Conservation (phyloP, 75 land plant genomes). For the Sequoia sempervirens region DNA sequence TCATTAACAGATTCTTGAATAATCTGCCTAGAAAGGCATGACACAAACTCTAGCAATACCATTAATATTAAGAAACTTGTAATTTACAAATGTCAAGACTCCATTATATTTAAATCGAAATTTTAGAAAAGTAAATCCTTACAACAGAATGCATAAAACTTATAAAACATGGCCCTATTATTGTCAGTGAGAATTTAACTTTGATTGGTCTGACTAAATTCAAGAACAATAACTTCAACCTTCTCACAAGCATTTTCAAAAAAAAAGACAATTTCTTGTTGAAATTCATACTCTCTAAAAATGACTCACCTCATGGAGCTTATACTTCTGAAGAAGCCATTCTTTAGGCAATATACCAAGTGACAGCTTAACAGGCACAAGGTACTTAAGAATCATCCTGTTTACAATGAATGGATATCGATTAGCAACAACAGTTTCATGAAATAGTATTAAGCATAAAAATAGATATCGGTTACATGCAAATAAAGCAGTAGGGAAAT, state of each 20-base stretch:
- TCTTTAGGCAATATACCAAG: slow-evolving; percentile 78
- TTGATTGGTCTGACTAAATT: background rate
- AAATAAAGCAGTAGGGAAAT: background rate
- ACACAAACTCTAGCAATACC: background rate
- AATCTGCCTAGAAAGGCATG: background rate
- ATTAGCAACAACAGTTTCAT: background rate
- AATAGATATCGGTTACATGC: background rate
- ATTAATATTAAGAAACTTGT: background rate
- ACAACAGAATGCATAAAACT: background rate
- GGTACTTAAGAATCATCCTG: slow-evolving; percentile 96
- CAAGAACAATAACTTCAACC: background rate
- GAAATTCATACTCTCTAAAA: background rate
- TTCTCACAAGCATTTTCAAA: background rate
- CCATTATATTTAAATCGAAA: background rate
- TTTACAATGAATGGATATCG: background rate
- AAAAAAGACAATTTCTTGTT: background rate
- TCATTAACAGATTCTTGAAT: background rate
- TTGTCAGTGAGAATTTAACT: background rate
- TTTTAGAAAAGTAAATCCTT: background rate
- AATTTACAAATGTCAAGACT: background rate
- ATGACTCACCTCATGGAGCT: slow-evolving; percentile 65
- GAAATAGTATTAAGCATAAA: background rate
- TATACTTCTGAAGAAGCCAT: slow-evolving; percentile 62
- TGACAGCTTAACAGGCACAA: slow-evolving; percentile 97
- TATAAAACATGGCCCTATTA: background rate